phyloP scores from a whole-genome alignment of 2,329 filamentous ascomycete genomes.

The Tetracladium maxilliforme region DNA sequence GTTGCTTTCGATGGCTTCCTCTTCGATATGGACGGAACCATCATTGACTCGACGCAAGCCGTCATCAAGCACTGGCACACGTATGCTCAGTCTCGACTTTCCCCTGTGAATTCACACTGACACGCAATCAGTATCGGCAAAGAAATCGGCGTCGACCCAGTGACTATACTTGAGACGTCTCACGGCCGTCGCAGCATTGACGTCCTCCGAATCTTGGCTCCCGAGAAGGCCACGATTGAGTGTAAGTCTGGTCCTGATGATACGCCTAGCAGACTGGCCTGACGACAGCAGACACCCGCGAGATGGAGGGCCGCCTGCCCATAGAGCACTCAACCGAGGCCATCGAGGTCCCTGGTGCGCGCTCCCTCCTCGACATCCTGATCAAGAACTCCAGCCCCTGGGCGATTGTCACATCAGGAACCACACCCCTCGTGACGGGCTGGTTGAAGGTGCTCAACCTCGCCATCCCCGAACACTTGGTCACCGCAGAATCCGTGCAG shows the following conservation, averaged over 20 bases:
- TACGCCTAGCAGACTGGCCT: constrained; percentile 2
- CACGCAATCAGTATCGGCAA: constrained; percentile 45
- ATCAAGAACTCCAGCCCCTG: constrained; percentile 43
- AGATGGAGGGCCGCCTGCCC: constrained; percentile 67
- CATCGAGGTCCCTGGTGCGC: constrained; percentile 72
- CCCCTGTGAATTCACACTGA: neutral
- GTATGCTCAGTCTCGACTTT: constrained; percentile 26
- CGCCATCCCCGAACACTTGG: constrained; percentile 47
- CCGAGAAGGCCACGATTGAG: constrained; percentile 82
- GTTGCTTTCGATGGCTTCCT: too few species aligned
- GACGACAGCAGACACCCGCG: constrained; percentile 49
- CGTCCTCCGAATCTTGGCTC: constrained; percentile 62
- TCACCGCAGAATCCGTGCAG: constrained; percentile 62
- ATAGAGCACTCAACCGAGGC: constrained; percentile 64
- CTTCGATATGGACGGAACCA: constrained; percentile 71
- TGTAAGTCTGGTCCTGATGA: constrained; percentile 40
- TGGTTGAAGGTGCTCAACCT: constrained; percentile 58
- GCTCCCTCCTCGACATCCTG: constrained; percentile 52
- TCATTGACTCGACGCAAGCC: constrained; percentile 68
- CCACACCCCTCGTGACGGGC: constrained; percentile 49
- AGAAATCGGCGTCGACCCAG: constrained; percentile 74
- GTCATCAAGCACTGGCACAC: constrained; percentile 66
- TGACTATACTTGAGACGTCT: constrained; percentile 74
- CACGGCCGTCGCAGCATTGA: constrained; percentile 88
- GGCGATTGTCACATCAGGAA: constrained; percentile 77